Evolutionary conservation across 2,329 filamentous ascomycete genomes (phyloP), one percentile per base, ranked within the genome.

Genomic region (Endocalyx cinctus): DNA sequence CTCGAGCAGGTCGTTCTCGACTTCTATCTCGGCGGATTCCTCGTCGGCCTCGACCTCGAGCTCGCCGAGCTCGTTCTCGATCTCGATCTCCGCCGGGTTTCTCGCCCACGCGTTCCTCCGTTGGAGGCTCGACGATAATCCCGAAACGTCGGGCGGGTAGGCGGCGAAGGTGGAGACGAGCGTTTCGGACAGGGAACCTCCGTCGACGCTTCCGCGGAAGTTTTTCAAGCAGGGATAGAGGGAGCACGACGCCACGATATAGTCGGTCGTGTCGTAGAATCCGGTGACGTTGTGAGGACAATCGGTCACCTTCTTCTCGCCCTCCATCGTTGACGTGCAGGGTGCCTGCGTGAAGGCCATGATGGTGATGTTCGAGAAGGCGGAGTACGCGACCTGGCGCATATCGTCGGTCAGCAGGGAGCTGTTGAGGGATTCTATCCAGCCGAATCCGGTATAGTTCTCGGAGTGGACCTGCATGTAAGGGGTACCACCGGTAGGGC

Each of bases 331-430:
- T n/a, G 39, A 26, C 11, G 39, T 27, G 33, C 46, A 50, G 3
- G 42, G 38, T 5, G 44, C 40, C 3, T 27, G 37, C 10, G 44
- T 44, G 10, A 48, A 17, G 3, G 41, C 13, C 6, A 51, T 28
- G n/a, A 46, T 34, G 17, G 47, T 51, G 14, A 50, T 26, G 27
- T 50, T 51, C 16, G 35, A 34, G 14, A 50, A 25, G 6, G 45
- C 27, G 15, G 30, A 35, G 4, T 32, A 25, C 2, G 41, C 33
- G 4, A 37, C 28, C 17, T 26, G 19, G 8, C 33, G 32, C 17
- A 49, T 45, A 2, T 43, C 44, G 22, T 43, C 29, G n/a, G 11
- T 37, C 17, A 50, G 48, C n/a, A n/a, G n/a, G n/a, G n/a, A n/a
- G n/a, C n/a, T n/a, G n/a, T n/a, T n/a, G 1, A 25, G 17, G 5